Evolutionary conservation across 208 protist species (phyloP), one percentile per base, ranked within the genome.

Genomic region (Angomonas desouzai): DNA sequence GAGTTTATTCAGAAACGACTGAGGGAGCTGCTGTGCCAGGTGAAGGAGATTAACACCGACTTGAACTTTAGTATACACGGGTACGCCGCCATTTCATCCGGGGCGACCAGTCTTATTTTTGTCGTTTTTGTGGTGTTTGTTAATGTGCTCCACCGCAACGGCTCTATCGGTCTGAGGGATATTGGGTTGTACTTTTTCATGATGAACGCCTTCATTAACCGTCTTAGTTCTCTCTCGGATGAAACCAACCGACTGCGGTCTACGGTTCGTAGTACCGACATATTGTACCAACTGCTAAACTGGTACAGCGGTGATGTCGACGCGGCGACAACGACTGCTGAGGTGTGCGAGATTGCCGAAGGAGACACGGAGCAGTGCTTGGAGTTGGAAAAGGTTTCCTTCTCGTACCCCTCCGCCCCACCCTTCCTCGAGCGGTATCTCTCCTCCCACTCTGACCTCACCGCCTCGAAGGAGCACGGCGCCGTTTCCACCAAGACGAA

Each of bases 161-260:
- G 83, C 7, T 71, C 81, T 22, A 62, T 92, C 9, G 66, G 62
- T 27, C 66, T 89, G 55, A 70, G 72, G 18, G 78, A 89, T 62
- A 87, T 89, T 20, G 80, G 67, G 30, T 64, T 91, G 57, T 93
- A 86, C 66, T 91, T 88, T 62, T 65, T 89, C 25, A 81, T 84
- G 43, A 68, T 93, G 25, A 76, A 79, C 38, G 67, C 76, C 33
- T 81, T 92, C 32, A 75, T 92, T 48, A 75, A 69, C 60, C 58
- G 66, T 18, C 48, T 88, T 2, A 51, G 62, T 27, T 53, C 60
- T 38, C 66, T 92, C 20, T 72, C 77, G 7, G 62, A 76, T 6
- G 73, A 82, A 9, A 51, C 71, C 25, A 70, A 75, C 38, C 18
- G 71, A 49, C 68, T 70, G 9, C 72, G 70, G 32, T 63, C 70